Evolutionary conservation across 768 basidiomycete species (phyloP).

Genomic region (Cyclocybe aegerita): DNA sequence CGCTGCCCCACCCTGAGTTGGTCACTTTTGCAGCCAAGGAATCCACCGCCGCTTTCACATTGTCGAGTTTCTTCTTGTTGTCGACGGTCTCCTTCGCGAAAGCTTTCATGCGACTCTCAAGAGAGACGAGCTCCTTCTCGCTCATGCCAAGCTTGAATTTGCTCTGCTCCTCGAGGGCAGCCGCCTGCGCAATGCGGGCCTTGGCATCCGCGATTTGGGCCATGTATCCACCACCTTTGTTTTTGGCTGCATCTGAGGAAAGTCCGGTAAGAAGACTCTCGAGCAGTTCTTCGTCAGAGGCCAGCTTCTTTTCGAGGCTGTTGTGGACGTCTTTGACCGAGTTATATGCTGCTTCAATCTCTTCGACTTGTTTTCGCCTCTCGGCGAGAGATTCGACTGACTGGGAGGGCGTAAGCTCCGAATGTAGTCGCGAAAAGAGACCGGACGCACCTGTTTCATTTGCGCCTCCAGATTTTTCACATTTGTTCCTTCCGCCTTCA

Average conservation of each 20-base stretch:
- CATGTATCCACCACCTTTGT: constrained; percentile 88
- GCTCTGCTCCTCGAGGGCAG: constrained; percentile 83
- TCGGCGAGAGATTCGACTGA: constrained; percentile 53
- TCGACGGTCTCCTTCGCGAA: constrained; percentile 85
- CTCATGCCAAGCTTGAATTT: constrained; percentile 73
- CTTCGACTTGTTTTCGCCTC: constrained; percentile 60
- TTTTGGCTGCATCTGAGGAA: constrained; percentile 62
- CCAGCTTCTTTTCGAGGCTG: constrained; percentile 55
- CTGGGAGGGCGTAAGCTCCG: constrained; percentile 33
- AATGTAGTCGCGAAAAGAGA: neutral
- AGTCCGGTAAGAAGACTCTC: constrained; percentile 94
- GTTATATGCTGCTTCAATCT: constrained; percentile 53
- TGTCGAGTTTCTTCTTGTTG: constrained; percentile 65
- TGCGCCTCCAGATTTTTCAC: constrained; percentile 52
- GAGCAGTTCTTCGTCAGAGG: constrained; percentile 85
- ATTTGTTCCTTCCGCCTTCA: constrained; percentile 76
- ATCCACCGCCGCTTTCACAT: constrained; percentile 57
- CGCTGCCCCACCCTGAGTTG: constrained; percentile 73
- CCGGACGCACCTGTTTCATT: constrained; percentile 54
- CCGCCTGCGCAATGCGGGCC: constrained; percentile 68
- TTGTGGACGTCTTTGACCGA: constrained; percentile 71
- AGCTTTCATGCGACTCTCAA: constrained; percentile 80
- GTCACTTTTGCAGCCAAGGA: constrained; percentile 50
- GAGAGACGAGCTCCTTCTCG: constrained; percentile 72
- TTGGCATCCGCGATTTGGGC: constrained; percentile 91